phyloP scores from a whole-genome alignment of 805 yeast genomes.

The Myxozyma geophila region DNA sequence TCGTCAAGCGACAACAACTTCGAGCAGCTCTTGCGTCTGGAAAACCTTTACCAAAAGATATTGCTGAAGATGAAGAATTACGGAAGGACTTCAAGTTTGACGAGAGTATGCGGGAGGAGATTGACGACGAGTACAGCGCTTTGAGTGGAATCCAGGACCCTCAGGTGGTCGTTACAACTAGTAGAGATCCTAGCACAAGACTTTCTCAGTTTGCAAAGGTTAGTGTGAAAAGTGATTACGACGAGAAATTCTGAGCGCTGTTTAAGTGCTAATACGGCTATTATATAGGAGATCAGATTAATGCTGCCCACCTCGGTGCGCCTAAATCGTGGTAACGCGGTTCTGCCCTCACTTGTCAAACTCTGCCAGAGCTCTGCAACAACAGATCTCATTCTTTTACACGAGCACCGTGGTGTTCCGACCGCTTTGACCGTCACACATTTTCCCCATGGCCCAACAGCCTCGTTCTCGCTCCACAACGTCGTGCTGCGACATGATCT shows the following conservation, averaged over 20 bases:
- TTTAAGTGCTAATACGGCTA: background rate
- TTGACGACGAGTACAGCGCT: slow-evolving; percentile 92
- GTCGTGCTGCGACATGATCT: slow-evolving; percentile 94
- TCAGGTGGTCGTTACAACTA: slow-evolving; percentile 86
- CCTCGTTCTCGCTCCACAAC: slow-evolving; percentile 90
- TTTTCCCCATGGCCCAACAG: slow-evolving; percentile 98
- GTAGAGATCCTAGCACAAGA: slow-evolving; percentile 86
- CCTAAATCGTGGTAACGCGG: slow-evolving; percentile 89
- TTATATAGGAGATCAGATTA: slow-evolving; percentile 68
- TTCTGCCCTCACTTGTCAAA: slow-evolving; percentile 80
- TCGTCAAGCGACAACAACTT: slow-evolving; percentile 83
- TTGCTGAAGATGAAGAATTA: slow-evolving; percentile 82
- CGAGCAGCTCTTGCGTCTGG: slow-evolving; percentile 91
- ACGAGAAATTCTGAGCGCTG: background rate
- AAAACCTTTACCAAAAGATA: slow-evolving; percentile 83
- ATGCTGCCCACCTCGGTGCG: slow-evolving; percentile 88
- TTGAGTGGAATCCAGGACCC: slow-evolving; percentile 90
- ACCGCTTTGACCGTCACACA: slow-evolving; percentile 90
- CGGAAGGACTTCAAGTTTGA: slow-evolving; percentile 86
- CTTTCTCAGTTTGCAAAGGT: slow-evolving; percentile 83
- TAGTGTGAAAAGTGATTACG: no score
- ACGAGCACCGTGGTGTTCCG: slow-evolving; percentile 98
- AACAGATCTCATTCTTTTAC: slow-evolving; percentile 82
- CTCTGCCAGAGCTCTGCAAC: slow-evolving; percentile 82
- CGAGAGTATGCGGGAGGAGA: slow-evolving; percentile 62